Base-by-base conservation (phyloP, 2,329 filamentous ascomycete species). In the Lithohypha guttulata region DNA sequence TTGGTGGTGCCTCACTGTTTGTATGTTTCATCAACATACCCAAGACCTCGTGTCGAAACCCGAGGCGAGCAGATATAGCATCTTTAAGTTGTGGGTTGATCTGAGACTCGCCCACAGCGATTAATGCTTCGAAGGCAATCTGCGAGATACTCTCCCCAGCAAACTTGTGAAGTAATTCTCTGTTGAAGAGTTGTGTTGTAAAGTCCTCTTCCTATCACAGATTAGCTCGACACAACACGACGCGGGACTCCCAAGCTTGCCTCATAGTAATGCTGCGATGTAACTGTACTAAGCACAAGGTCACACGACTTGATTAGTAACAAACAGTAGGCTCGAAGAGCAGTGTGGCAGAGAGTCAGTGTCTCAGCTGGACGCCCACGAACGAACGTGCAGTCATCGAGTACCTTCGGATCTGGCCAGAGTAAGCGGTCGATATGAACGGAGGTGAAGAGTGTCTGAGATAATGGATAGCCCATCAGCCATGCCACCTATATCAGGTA, bases 381-480 rank as follows among this genome's bases (percentile, higher is more conserved):
- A 41, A 58, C 51, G 50, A 86, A 86, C 39, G 74, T 68, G 8
- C 79, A 79, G 23, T 84, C 71, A 2, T 77, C 64, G 18, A 93
- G 63, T 4, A 59, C 71, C 23, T 62, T 65, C 3, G 83, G 79
- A 20, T 73, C 69, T 1, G 83, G 79, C 63, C 78, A 81, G 43
- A 94, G 65, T 11, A 98, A 68, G 34, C 77, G 77, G 52, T 95
- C 87, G 41, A 96, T 75, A 58, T 98, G 91, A 22, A 93, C 70
- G 37, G 85, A 94, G 4, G 87, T 95, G 57, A 96, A 86, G 1
- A 98, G 65, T 0, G 91, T 96, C 58, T 96, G 91, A 1, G 89
- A 93, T 6, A 98, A 72, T 1, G 91, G 86, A 55, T 94, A 87
- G n/a, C 93, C 91, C 51, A 84, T 77, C 57, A 96, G 86, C 87